phyloP scores from a whole-genome alignment of 805 yeast species.

The Starmerella vitae region DNA sequence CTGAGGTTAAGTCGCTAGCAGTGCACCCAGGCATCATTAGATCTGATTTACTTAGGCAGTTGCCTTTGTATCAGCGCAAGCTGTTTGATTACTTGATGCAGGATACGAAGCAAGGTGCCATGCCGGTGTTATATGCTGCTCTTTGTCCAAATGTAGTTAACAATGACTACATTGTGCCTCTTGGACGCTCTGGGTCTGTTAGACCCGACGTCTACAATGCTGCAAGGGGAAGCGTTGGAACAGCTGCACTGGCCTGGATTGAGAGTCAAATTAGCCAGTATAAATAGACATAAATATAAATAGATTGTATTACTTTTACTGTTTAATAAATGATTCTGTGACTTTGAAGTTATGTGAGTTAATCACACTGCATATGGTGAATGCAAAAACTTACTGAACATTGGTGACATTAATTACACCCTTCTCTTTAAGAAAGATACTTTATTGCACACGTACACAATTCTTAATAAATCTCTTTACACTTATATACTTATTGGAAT shows the following conservation, averaged over 20 bases:
- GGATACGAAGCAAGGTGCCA: constrained; percentile 31
- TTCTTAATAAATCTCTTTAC: no score
- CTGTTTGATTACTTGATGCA: constrained; percentile 9
- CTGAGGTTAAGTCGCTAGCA: constrained; percentile 27
- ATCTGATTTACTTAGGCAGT: constrained; percentile 28
- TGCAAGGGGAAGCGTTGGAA: constrained; percentile 26
- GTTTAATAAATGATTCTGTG: no score
- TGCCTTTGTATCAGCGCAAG: not conserved
- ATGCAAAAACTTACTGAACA: no score
- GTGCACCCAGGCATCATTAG: constrained; percentile 34
- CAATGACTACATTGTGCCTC: constrained; percentile 32
- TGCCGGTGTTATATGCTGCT: constrained; percentile 34
- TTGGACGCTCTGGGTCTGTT: constrained; percentile 31
- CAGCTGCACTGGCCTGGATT: constrained; percentile 28
- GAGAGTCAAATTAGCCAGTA: constrained; percentile 5
- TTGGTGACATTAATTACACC: no score
- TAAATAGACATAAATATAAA: no score
- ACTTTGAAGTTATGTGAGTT: no score
- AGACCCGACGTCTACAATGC: constrained; percentile 30
- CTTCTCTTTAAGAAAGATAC: no score
- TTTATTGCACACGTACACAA: no score
- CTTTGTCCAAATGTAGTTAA: constrained; percentile 29
- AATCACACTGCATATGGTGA: no score
- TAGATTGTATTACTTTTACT: no score
- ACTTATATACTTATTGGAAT: no score